A percentile compares a stretch with the other conserved stretches of the same genome.
Conservation (phyloP, 2,329 filamentous ascomycete genomes). For the Pseudogymnoascus sp. region DNA sequence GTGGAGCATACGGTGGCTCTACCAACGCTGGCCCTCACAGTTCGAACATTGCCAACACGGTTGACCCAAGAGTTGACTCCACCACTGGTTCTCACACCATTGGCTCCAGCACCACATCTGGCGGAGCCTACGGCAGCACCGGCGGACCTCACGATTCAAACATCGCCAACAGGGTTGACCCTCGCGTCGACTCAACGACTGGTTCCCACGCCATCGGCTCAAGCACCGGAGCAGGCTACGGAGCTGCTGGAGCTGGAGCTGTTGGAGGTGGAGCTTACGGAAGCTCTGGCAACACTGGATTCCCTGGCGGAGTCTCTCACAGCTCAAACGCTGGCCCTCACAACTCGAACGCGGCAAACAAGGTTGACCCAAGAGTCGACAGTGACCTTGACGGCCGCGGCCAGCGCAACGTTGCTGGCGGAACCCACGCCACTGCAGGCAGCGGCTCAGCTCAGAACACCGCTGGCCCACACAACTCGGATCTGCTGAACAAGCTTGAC, state of each 20-base stretch:
- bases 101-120: constrained; percentile 3
- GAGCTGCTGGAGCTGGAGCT: constrained; percentile 13
- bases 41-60: constrained; percentile 32
- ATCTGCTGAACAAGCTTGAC: constrained; percentile 47
- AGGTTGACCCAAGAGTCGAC: constrained; percentile 44
- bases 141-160: constrained; percentile 18
- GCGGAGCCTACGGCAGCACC: not conserved
- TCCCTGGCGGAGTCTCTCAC: constrained; percentile 18
- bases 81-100: constrained; percentile 8
- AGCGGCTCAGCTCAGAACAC: constrained; percentile 35
- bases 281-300: not conserved
- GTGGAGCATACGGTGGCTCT: constrained; percentile 7
- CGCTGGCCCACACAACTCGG: constrained; percentile 44
- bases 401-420: constrained; percentile 22
- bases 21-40: constrained; percentile 30
- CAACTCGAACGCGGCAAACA: constrained; percentile 33
- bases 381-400: constrained; percentile 39
- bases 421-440: constrained; percentile 26
- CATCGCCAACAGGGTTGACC: constrained; percentile 41
- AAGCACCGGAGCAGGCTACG: constrained; percentile 10
- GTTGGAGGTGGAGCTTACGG: constrained; percentile 12
- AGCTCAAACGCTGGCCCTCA: constrained; percentile 33
- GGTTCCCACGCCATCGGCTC: constrained; percentile 25
- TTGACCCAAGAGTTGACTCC: constrained; percentile 32
- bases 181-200: constrained; percentile 44